These are phyloP conservation scores for Closterium sp. DNA, from an alignment of 139 green algal genomes.

Conservation along the genomic window DNA sequence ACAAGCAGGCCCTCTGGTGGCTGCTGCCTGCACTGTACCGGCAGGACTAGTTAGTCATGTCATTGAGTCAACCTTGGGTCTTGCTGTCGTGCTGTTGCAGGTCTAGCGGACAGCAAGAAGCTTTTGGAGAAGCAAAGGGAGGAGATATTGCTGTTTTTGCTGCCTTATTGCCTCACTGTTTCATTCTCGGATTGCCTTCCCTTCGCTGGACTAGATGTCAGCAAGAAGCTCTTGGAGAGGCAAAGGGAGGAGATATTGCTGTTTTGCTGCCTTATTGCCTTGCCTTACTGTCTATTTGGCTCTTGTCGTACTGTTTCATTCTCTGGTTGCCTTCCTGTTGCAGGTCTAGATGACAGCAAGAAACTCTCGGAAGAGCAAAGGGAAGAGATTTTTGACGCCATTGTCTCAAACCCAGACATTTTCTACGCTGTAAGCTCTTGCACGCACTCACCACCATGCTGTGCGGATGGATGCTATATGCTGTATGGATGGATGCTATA, in stretches of 20 bases:
- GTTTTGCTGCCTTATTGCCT: not conserved
- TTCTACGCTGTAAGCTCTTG: slow-evolving; percentile 15
- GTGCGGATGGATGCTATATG: too few relatives aligned
- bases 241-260: slow-evolving; percentile 71
- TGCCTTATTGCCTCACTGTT: not conserved
- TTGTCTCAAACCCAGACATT: slow-evolving; percentile 4
- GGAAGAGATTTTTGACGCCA: slow-evolving; percentile 62
- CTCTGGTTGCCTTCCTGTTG: not conserved
- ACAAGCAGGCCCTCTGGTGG: too few relatives aligned
- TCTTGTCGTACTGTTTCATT: too few relatives aligned
- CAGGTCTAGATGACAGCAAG: slow-evolving; percentile 71
- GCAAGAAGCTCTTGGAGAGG: slow-evolving; percentile 76
- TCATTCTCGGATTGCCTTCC: too few relatives aligned
- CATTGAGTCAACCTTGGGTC: too few relatives aligned
- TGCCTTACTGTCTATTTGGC: not conserved
- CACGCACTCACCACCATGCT: too few relatives aligned
- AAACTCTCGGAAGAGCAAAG: slow-evolving; percentile 68
- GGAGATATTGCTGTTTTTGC: slow-evolving; percentile 62
- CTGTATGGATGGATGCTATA: too few relatives aligned
- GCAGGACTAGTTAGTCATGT: too few relatives aligned
- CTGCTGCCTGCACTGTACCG: too few relatives aligned
- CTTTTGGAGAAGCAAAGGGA: slow-evolving; percentile 71
- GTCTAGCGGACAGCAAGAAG: slow-evolving; percentile 71
- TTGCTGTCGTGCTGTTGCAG: not conserved
- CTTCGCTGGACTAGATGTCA: slow-evolving; percentile 54